A percentile compares a stretch with the other conserved stretches of the same genome.
Evolutionary conservation across 306 rosid species (phyloP).

Genomic region (barrel medic (Medicago truncatula)): MtrunA17r5.0-ANR NC_053045.1:22242001-22242500

Average conservation of each 20-base stretch:
- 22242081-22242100: slow-evolving; percentile 67
- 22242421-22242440: slow-evolving; percentile 88
- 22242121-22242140: slow-evolving; percentile 60
- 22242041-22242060: slow-evolving; percentile 91
- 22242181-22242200: slow-evolving; percentile 78
- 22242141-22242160: slow-evolving; percentile 63
- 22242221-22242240: slow-evolving; percentile 35
- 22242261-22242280: slow-evolving; percentile 94
- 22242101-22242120: slow-evolving; percentile 61
- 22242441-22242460: slow-evolving; percentile 86
- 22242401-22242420: slow-evolving; percentile 80
- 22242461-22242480: slow-evolving; percentile 98
- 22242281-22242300: slow-evolving; percentile 96
- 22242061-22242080: slow-evolving; percentile 70
- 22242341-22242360: slow-evolving; percentile 94
- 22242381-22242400: slow-evolving; percentile 84
- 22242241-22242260: slow-evolving; percentile 81
- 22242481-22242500: slow-evolving; percentile 97
- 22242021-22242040: slow-evolving; percentile 79
- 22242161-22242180: slow-evolving; percentile 61
- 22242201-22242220: slow-evolving; percentile 54
- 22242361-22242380: slow-evolving; percentile 97
- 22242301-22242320: slow-evolving; percentile 93
- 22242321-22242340: slow-evolving; percentile 93
- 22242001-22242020: slow-evolving; percentile 73